phyloP scores from a whole-genome alignment of 441 rosid genomes.

The Adansonia gregorii region DNA sequence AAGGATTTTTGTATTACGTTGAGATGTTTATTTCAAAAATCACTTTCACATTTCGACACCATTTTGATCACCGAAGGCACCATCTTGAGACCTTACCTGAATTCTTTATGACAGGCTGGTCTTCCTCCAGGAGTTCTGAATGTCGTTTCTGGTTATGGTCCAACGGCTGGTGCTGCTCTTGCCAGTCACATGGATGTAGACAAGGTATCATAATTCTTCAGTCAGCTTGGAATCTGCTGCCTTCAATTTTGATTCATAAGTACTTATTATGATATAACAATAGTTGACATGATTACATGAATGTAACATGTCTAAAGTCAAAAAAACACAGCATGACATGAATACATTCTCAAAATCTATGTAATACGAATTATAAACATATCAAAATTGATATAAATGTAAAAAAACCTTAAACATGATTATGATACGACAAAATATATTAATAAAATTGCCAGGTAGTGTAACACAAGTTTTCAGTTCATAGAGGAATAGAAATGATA shows the following conservation, averaged over 20 bases:
- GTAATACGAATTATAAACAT: no score
- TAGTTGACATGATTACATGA: no score
- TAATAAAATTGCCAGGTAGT: no score
- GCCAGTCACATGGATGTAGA: slow-evolving; percentile 98
- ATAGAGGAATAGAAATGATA: neutral
- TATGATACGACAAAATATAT: no score
- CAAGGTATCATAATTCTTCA: slow-evolving; percentile 53
- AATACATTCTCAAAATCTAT: no score
- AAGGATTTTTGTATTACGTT: neutral
- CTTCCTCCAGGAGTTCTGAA: slow-evolving; percentile 95
- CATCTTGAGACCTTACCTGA: slow-evolving; percentile 11
- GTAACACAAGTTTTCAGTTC: neutral
- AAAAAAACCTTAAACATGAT: no score
- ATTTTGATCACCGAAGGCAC: neutral
- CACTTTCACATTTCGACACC: neutral
- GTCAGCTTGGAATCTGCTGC: neutral
- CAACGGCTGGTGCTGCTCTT: slow-evolving; percentile 89
- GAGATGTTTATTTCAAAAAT: neutral
- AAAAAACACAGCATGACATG: no score
- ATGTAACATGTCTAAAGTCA: no score
- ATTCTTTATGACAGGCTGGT: slow-evolving; percentile 62
- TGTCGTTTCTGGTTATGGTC: slow-evolving; percentile 82
- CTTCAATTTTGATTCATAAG: neutral
- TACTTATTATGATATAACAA: neutral
- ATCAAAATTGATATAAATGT: no score